Evolutionary conservation across 2,329 filamentous ascomycete species (phyloP), one percentile per base, ranked within the genome.

Genomic region (Xylaria sp.): DNA sequence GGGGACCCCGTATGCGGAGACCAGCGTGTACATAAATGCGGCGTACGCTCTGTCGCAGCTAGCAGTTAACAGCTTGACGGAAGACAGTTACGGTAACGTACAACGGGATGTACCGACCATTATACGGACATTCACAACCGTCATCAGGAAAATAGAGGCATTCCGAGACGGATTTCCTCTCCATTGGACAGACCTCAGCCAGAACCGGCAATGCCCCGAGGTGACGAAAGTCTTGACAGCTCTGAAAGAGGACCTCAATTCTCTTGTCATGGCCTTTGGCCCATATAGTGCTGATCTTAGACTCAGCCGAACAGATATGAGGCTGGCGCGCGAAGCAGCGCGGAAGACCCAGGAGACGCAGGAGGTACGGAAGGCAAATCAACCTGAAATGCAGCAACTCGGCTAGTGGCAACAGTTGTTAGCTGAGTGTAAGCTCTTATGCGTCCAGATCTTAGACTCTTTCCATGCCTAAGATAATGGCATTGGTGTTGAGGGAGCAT

Each of bases 31-130:
- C 73, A 81, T 92, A 60, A 90, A 95, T 77, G 91, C 93, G 1
- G 85, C 90, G n/a, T 89, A 90, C 68, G 88, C 91, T 0, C 82
- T 96, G 48, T 89, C 88, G 13, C 85, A 87, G 59, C 85, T 98
- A 33, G 88, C 92, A 0, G 86, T 93, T 3, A 87, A 88, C 70
- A 95, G 92, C 79, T 81, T 98, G 63, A 83, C 84, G 3, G 94
- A 98, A 79, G 95, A 98, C 78, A 86, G 87, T 56, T 96, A 90
- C 77, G 95, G 95, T 15, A 92, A 93, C 74, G 95, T 97, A n/a
- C 91, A 97, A 73, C 86, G 90, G 52, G 92, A 96, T 72, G 89
- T 98, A 1, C 89, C 92, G 0, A 82, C 82, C 58, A 90, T 97
- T 66, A 88, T 98, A 60, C 88, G 91, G 56, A 88, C 89, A 1